Conservation (phyloP, 2,329 filamentous ascomycete species). For the Aspergillus ibericus region DNA sequence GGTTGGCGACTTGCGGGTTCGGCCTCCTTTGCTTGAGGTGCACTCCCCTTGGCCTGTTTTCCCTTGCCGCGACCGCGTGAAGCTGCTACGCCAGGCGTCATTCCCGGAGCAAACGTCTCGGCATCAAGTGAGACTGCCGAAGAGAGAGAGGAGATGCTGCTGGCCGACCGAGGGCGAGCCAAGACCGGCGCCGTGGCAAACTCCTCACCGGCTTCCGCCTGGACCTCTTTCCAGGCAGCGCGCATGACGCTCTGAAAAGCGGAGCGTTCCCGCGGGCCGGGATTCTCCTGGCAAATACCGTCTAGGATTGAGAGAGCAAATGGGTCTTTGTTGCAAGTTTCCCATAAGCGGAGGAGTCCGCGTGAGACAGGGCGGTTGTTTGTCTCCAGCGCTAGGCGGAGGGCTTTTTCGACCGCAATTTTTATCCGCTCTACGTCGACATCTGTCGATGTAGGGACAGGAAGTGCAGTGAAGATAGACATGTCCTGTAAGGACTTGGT, state of each 20-base stretch:
- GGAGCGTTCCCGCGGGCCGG: slow-evolving; percentile 25
- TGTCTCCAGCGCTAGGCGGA: slow-evolving; percentile 29
- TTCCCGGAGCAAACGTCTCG: slow-evolving; percentile 31
- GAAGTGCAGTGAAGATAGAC: slow-evolving; percentile 20
- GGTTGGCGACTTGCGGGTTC: slow-evolving; percentile 13
- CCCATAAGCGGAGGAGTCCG: slow-evolving; percentile 31
- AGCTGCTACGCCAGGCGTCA: slow-evolving; percentile 17
- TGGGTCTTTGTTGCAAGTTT: slow-evolving; percentile 30
- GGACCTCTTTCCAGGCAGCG: slow-evolving; percentile 24
- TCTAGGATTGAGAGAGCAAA: slow-evolving; percentile 33
- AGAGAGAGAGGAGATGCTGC: slow-evolving; percentile 41
- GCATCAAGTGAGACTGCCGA: slow-evolving; percentile 40
- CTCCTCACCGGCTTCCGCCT: not conserved
- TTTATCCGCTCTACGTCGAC: slow-evolving; percentile 31
- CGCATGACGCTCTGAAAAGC: slow-evolving; percentile 35
- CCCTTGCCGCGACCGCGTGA: slow-evolving; percentile 20
- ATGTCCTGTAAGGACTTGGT: slow-evolving; percentile 16
- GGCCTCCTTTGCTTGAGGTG: slow-evolving; percentile 26
- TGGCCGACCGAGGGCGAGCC: slow-evolving; percentile 25
- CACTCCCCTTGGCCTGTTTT: slow-evolving; percentile 27
- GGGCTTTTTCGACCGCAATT: slow-evolving; percentile 27
- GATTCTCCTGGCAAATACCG: slow-evolving; percentile 28
- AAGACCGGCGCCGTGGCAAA: slow-evolving; percentile 11
- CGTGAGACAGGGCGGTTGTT: slow-evolving; percentile 30
- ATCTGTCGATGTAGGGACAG: slow-evolving; percentile 23